phyloP scores from a whole-genome alignment of 306 rosid species.

The Inga oerstediana region DNA sequence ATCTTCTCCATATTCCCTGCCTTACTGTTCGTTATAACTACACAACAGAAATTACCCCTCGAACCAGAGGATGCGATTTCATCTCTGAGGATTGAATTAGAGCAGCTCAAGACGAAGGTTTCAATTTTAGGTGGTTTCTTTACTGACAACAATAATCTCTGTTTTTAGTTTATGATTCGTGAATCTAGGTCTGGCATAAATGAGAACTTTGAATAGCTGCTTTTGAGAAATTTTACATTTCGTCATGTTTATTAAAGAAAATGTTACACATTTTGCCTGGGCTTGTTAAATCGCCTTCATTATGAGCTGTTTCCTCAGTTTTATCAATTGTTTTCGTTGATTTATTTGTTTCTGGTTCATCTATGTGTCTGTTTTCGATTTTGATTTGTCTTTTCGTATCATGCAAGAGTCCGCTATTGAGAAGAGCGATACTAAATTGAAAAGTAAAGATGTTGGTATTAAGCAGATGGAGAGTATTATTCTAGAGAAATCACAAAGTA shows the following conservation, averaged over 20 bases:
- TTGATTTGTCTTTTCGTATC: background rate
- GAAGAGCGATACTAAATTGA: constrained; percentile 11
- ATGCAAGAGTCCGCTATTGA: constrained; percentile 25
- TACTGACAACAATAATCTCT: background rate
- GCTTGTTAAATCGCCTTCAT: background rate
- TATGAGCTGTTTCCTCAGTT: background rate
- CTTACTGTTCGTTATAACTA: background rate
- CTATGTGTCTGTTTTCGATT: background rate
- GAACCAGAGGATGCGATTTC: constrained; percentile 11
- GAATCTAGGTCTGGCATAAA: background rate
- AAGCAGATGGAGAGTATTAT: constrained; percentile 16
- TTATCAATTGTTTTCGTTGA: background rate
- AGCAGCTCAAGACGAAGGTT: constrained; percentile 35
- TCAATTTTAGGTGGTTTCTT: constrained; percentile 24
- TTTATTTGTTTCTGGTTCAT: background rate
- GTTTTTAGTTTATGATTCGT: background rate
- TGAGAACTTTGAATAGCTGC: background rate
- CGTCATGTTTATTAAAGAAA: background rate
- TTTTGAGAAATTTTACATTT: background rate
- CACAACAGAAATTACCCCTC: background rate
- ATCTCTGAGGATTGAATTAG: constrained; percentile 14
- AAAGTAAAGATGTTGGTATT: constrained; percentile 24
- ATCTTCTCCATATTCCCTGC: constrained; percentile 4
- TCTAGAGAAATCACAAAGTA: constrained; percentile 25
- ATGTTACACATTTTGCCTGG: background rate